These are phyloP conservation scores for Tylopilus orsonianus DNA, from an alignment of 1,284 basidiomycete genomes.

Conservation along the genomic window DNA sequence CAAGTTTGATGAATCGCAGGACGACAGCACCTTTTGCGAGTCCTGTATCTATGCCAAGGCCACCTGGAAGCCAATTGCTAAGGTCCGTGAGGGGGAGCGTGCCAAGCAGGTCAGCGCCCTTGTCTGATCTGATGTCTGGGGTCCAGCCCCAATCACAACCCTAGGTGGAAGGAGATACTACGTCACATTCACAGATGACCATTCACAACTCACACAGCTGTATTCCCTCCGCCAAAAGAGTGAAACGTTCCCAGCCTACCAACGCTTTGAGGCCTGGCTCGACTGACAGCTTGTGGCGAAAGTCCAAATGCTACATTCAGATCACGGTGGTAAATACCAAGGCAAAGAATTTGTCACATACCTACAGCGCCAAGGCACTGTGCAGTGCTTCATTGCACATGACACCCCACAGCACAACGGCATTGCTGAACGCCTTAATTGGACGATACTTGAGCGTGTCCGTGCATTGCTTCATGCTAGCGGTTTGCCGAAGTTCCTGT, in stretches of 20 bases:
- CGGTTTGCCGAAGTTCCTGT: background rate
- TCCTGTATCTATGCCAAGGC: background rate
- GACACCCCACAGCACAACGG: slow-evolving; percentile 6
- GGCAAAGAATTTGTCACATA: background rate
- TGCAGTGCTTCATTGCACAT: background rate
- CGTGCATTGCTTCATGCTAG: background rate
- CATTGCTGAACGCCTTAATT: background rate
- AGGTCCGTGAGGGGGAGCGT: background rate
- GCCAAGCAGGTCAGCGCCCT: background rate
- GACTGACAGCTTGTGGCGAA: background rate
- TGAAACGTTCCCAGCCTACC: background rate
- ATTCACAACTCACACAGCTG: background rate
- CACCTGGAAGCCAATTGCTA: background rate
- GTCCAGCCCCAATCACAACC: background rate
- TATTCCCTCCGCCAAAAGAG: background rate
- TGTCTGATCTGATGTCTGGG: background rate
- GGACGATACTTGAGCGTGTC: background rate
- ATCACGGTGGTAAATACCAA: background rate
- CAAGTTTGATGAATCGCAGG: accelerated
- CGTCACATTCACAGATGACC: slow-evolving; percentile 2
- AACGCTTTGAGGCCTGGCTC: background rate
- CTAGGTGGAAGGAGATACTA: background rate
- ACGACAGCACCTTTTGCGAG: background rate
- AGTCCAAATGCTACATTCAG: background rate
- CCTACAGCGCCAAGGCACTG: background rate